A percentile compares a stretch with the other conserved stretches of the same genome.
These are phyloP conservation scores for Eucalyptus rudis DNA, from an alignment of 345 rosid species.

Conservation along the genomic window DNA sequence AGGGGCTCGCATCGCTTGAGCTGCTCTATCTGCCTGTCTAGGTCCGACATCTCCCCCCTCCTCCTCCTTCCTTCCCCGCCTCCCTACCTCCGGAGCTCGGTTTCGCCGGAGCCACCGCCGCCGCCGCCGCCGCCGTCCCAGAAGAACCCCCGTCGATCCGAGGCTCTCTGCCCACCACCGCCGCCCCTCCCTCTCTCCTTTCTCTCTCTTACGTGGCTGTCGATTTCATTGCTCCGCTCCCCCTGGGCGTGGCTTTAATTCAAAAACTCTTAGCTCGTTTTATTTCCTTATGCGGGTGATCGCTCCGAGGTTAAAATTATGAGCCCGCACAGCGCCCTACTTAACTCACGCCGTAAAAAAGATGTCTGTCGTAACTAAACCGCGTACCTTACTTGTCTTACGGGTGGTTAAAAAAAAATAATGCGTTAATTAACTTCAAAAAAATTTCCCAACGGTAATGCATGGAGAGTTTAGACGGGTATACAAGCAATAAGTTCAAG, in stretches of 20 bases:
- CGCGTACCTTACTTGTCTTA: not conserved
- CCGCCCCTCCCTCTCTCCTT: not conserved
- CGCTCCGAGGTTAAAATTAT: not conserved
- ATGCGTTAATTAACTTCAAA: not conserved
- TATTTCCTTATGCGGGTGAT: not conserved
- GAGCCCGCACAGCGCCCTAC: not conserved
- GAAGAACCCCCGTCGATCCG: not conserved
- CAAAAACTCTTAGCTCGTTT: not conserved
- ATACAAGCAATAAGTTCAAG: not conserved
- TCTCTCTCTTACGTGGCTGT: not conserved
- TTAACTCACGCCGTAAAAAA: not conserved
- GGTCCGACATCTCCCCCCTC: slow-evolving; percentile 67
- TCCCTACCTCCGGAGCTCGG: not conserved
- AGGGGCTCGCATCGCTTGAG: slow-evolving; percentile 92
- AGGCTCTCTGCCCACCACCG: not conserved
- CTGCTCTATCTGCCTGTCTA: slow-evolving; percentile 91
- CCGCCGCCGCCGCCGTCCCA: not conserved
- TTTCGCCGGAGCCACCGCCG: not conserved
- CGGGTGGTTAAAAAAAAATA: not conserved
- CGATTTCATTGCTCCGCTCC: not conserved
- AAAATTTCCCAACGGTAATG: not conserved
- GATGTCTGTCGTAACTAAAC: not conserved
- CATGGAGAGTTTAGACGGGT: not conserved
- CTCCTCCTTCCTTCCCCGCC: not conserved
- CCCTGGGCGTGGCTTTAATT: not conserved